Percentiles rank a stretch among this genome's conserved stretches.
Evolutionary conservation across 2,329 filamentous ascomycete genomes (phyloP).

Genomic region (Penicillium digitatum): DNA sequence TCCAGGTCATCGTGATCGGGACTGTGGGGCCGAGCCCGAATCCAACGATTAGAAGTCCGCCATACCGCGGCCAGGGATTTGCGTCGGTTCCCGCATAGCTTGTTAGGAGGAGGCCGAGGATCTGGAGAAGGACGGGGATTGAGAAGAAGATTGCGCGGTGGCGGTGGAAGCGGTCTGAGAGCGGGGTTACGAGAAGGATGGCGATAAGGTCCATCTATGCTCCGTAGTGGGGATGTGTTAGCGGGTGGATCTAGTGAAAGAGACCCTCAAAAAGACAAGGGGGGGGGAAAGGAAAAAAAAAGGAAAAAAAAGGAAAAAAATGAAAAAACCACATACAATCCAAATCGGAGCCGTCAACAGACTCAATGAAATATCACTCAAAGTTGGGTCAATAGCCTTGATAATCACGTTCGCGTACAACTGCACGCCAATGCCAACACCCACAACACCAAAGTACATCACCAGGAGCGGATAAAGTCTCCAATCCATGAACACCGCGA

Average conservation of each 20-base stretch:
- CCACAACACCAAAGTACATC: constrained; percentile 95
- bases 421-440: constrained; percentile 85
- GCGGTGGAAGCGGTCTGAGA: constrained; percentile 81
- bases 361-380: constrained; percentile 72
- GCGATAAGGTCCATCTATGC: constrained; percentile 88
- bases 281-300: rapidly evolving
- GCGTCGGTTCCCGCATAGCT: constrained; percentile 63
- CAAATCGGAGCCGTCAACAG: constrained; percentile 86
- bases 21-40: constrained; percentile 89
- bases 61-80: constrained; percentile 78
- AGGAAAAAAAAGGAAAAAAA: too few relatives aligned
- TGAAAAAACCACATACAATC: constrained; percentile 59
- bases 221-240: neutral
- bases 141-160: constrained; percentile 79
- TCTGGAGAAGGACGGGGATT: constrained; percentile 70
- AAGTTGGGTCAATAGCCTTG: constrained; percentile 66
- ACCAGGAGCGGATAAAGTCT: constrained; percentile 77
- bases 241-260: neutral
- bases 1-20: constrained; percentile 92
- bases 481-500: constrained; percentile 74
- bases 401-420: constrained; percentile 87
- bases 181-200: constrained; percentile 77
- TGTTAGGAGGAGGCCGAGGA: constrained; percentile 71
- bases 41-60: constrained; percentile 81
- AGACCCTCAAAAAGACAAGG: neutral